Conservation (phyloP, 768 basidiomycete species). For the Phlebiopsis gigantea region DNA sequence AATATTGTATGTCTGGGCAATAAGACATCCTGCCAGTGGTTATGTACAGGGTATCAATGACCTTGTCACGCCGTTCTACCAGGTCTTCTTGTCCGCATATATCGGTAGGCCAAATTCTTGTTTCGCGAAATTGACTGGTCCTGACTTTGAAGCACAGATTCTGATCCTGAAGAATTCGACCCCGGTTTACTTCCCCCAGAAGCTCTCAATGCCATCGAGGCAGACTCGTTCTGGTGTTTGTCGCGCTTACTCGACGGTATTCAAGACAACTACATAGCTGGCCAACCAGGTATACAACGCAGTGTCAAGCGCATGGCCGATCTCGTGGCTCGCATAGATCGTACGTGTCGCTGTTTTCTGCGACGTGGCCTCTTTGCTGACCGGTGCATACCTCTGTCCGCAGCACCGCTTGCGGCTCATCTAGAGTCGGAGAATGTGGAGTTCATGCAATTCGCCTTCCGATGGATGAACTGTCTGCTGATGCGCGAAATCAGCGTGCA, state of each 20-base stretch:
- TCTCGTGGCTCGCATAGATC: constrained; percentile 85
- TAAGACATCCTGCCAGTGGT: constrained; percentile 95
- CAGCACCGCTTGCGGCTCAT: constrained; percentile 84
- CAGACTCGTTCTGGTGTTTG: constrained; percentile 98
- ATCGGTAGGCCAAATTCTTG: constrained; percentile 52
- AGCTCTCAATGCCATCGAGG: constrained; percentile 83
- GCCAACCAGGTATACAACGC: constrained; percentile 93
- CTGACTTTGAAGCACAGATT: constrained; percentile 45
- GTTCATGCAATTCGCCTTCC: constrained; percentile 99
- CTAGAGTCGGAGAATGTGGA: constrained; percentile 90
- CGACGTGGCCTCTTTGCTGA: not conserved
- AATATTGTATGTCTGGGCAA: constrained; percentile 98
- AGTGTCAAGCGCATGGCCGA: constrained; percentile 93
- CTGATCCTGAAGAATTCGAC: constrained; percentile 88
- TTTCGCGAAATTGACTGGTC: not conserved
- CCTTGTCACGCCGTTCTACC: constrained; percentile 95
- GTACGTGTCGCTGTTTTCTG: constrained; percentile 36
- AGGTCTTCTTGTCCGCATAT: constrained; percentile 93
- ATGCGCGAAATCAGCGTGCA: constrained; percentile 98
- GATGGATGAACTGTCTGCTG: constrained; percentile 99
- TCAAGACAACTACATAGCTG: constrained; percentile 96
- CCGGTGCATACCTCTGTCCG: not conserved
- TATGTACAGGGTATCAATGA: constrained; percentile 99
- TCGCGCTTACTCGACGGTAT: constrained; percentile 94
- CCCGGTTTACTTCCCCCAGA: constrained; percentile 64